Percentiles rank a stretch among this genome's conserved stretches.
Conservation (phyloP, 2,329 filamentous ascomycete species). For the Graphilbum ipis-grandicollis region DNA sequence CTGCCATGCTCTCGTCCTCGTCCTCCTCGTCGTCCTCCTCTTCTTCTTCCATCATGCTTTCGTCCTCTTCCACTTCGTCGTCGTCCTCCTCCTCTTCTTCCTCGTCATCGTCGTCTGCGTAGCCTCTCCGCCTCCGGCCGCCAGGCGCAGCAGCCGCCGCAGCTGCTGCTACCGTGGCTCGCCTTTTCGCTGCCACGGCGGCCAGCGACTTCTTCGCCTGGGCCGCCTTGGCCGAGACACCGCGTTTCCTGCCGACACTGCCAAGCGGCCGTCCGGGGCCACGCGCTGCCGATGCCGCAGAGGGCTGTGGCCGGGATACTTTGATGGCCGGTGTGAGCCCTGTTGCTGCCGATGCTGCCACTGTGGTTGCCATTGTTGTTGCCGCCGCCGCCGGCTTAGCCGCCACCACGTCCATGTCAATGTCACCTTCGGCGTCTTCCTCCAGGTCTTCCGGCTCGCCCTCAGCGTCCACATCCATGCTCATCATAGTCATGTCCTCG, state of each 20-base stretch:
- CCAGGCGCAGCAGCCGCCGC: neutral
- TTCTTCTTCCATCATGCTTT: slow-evolving; percentile 23
- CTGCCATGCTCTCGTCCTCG: slow-evolving; percentile 19
- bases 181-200: neutral
- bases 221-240: neutral
- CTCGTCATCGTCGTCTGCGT: neutral
- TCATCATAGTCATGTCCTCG: slow-evolving; percentile 24
- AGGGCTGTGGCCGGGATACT: slow-evolving; percentile 22
- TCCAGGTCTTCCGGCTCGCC: slow-evolving; percentile 18
- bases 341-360: no score
- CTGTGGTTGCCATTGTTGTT: no score
- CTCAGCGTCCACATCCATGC: slow-evolving; percentile 26
- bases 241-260: slow-evolving; percentile 10
- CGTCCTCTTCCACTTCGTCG: slow-evolving; percentile 23
- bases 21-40: slow-evolving; percentile 21
- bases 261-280: slow-evolving; percentile 7
- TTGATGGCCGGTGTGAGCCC: slow-evolving; percentile 33
- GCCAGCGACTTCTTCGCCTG: neutral
- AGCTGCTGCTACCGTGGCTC: neutral
- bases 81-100: slow-evolving; percentile 29
- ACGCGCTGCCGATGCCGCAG: neutral
- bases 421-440: slow-evolving; percentile 32
- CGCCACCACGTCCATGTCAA: slow-evolving; percentile 24
- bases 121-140: neutral
- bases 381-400: no score